phyloP scores from a whole-genome alignment of 352 stramenopile genomes.

The Globisporangium nodosum region DNA sequence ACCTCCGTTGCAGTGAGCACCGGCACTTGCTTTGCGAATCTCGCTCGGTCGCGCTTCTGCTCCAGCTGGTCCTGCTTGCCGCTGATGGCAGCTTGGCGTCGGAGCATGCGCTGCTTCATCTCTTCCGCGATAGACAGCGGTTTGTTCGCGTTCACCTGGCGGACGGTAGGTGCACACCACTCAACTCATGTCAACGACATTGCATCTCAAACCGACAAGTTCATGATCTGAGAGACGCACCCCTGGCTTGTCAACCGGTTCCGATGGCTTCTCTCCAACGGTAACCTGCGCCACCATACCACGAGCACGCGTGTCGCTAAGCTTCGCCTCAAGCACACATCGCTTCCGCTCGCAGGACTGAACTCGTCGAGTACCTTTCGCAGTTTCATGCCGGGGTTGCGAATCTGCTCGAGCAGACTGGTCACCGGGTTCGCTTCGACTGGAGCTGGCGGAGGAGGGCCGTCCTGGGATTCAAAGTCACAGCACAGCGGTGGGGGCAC shows the following conservation, averaged over 20 bases:
- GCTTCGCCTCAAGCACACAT: too few relatives aligned
- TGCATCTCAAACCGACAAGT: too few relatives aligned
- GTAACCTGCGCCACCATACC: constrained; percentile 19
- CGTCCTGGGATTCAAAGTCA: constrained; percentile 17
- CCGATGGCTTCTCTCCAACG: constrained; percentile 22
- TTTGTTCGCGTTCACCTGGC: constrained; percentile 23
- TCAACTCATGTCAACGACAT: neutral
- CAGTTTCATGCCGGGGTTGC: constrained; percentile 50
- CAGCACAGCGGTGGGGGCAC: neutral
- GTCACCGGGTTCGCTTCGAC: constrained; percentile 23
- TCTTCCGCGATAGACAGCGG: constrained; percentile 74
- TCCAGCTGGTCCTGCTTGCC: constrained; percentile 82
- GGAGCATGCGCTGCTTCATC: constrained; percentile 77
- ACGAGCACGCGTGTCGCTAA: neutral
- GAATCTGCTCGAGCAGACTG: constrained; percentile 58
- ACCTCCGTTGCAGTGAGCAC: constrained; percentile 82
- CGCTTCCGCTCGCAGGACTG: neutral
- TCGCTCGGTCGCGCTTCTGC: constrained; percentile 67
- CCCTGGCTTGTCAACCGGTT: constrained; percentile 25
- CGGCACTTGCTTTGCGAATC: constrained; percentile 58
- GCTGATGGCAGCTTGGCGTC: constrained; percentile 71
- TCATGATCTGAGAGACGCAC: constrained; percentile 9
- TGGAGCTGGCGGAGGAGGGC: constrained; percentile 19
- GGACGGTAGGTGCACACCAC: neutral
- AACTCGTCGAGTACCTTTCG: constrained; percentile 28